A percentile compares a stretch with the other conserved stretches of the same genome.
Conservation (phyloP, 179 eudicot genomes). For the Silene vulgaris region DNA sequence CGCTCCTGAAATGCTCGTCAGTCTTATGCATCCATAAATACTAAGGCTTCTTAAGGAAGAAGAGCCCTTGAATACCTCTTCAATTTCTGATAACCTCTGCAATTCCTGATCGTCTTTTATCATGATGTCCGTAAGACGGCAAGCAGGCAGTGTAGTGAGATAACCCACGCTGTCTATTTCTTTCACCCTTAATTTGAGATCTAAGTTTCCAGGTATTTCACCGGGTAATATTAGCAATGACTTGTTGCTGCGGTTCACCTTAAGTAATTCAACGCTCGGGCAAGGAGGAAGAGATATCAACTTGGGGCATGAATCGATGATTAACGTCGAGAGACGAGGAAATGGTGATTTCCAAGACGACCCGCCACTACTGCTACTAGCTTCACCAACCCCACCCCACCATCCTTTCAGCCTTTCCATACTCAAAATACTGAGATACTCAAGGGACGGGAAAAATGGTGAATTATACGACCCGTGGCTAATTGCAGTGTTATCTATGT, state of each 20-base stretch:
- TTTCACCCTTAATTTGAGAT: neutral
- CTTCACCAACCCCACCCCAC: neutral
- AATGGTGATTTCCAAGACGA: neutral
- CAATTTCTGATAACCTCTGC: conserved; percentile 2
- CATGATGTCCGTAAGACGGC: neutral
- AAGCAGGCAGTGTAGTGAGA: conserved; percentile 5
- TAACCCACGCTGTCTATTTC: neutral
- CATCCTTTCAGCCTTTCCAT: neutral
- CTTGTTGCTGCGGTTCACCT: neutral
- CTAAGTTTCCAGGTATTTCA: neutral
- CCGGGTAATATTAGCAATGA: neutral
- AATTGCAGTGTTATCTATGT: neutral
- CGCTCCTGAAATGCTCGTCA: neutral
- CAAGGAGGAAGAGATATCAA: neutral
- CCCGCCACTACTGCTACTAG: neutral
- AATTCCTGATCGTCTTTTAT: neutral
- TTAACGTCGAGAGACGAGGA: conserved; percentile 3
- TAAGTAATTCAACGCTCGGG: neutral
- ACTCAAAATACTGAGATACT: neutral
- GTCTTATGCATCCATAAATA: neutral
- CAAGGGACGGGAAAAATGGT: conserved; percentile 12
- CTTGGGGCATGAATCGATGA: neutral
- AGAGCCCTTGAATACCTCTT: conserved; percentile 8
- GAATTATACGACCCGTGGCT: neutral
- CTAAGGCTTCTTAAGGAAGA: conserved; percentile 2